Base-by-base conservation (phyloP, 2,329 filamentous ascomycete species). In the Metarhizium album region DNA sequence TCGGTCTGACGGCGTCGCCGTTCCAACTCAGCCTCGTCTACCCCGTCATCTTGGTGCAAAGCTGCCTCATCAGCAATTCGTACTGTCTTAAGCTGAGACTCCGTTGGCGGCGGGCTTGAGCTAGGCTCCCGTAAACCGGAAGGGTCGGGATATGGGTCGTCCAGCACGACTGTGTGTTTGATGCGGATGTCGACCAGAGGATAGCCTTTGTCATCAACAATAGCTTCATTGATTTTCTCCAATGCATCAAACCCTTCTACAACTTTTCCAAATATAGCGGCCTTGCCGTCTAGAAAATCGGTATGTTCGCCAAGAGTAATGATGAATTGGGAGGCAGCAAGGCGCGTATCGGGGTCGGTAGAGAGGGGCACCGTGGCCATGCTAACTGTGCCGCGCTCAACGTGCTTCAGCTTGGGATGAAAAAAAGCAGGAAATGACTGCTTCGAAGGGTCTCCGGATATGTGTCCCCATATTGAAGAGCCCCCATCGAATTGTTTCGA, bases 131-230 rank as follows among this genome's bases (percentile, higher is more conserved):
- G 71, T 27, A 97, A 69, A 2, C 83, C 88, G 1, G 77, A 60
- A 0, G 90, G 91, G 61, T 98, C 91, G 24, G 87, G 80, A 62
- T 86, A 96, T 0, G 91, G 91, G 61, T 98, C 91, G 60, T 98
- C 91, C 11, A 98, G 78, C 38, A 97, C 74, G 38, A 94, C 83
- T 0, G 90, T 95, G 65, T 98, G 93, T 59, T 91, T 85, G 62
- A 98, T 90, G 37, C 91, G 84, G 56, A 98, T 95, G 66, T 98
- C 91, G 58, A 95, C 90, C 33, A 98, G 75, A 1, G 93, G 93
- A 54, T 90, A 79, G 20, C 90, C 90, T 52, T 83, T 84, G 38
- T 89, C 82, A 64, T 97, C 91, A 52, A 90, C 82, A 56, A 96
- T 95, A 16, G 90, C 82, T 37, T 82, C 79, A 65, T 97, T 96